A percentile compares a stretch with the other conserved stretches of the same genome.
These are phyloP conservation scores for Botrytis tulipae DNA, from an alignment of 2,329 filamentous ascomycete species.

Conservation along the genomic window DNA sequence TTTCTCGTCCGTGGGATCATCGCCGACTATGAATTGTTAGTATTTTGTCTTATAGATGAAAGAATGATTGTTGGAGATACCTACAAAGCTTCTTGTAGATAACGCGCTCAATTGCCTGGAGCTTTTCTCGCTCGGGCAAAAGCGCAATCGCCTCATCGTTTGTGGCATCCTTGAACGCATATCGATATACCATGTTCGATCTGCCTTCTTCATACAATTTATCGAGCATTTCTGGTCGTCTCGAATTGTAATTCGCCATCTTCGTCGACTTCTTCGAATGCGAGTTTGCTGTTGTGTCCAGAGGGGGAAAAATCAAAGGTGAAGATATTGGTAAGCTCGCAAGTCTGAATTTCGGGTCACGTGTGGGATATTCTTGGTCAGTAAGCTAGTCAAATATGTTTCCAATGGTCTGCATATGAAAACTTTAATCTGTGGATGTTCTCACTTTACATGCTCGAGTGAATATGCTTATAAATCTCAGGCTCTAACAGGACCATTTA, in stretches of 20 bases:
- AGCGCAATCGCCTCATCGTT: neutral
- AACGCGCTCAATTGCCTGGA: neutral
- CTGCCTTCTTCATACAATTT: neutral
- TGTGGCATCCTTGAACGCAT: neutral
- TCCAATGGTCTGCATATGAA: neutral
- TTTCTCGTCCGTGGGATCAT: neutral
- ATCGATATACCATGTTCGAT: neutral
- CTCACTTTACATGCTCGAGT: neutral
- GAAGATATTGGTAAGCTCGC: neutral
- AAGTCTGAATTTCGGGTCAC: neutral
- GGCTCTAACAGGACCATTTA: neutral
- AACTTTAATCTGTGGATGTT: neutral
- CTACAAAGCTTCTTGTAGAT: neutral
- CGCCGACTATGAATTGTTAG: neutral
- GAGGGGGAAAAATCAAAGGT: too few relatives aligned
- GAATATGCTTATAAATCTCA: neutral
- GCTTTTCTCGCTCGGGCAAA: neutral
- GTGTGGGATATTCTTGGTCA: neutral
- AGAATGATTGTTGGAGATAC: neutral
- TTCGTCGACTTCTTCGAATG: accelerated
- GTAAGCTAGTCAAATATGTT: neutral
- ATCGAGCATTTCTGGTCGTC: neutral
- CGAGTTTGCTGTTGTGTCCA: neutral
- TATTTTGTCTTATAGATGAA: accelerated
- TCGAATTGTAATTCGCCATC: neutral